phyloP scores from a whole-genome alignment of 2,329 filamentous ascomycete species.

The Zasmidium cellare region DNA sequence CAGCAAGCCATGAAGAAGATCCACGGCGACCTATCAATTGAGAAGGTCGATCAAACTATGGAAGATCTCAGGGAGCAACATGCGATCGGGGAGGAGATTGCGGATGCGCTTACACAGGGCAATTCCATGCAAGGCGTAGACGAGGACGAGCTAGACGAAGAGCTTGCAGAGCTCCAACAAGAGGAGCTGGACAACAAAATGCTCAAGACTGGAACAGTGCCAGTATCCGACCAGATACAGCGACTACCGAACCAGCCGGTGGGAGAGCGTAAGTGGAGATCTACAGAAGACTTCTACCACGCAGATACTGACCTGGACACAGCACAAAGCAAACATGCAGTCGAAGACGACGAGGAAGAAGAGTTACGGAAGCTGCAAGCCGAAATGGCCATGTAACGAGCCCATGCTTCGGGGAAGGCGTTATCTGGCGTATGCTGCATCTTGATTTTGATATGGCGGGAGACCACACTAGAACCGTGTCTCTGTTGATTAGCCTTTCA shows the following conservation, averaged over 20 bases:
- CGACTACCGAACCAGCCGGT: slow-evolving; percentile 73
- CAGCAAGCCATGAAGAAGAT: slow-evolving; percentile 90
- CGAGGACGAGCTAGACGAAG: slow-evolving; percentile 81
- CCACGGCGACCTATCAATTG: slow-evolving; percentile 83
- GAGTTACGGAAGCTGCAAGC: slow-evolving; percentile 91
- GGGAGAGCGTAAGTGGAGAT: slow-evolving; percentile 66
- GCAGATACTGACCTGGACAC: slow-evolving; percentile 32
- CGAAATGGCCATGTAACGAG: slow-evolving; percentile 86
- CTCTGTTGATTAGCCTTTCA: slow-evolving; percentile 12
- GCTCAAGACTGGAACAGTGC: slow-evolving; percentile 82
- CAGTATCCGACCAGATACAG: slow-evolving; percentile 75
- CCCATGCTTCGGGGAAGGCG: slow-evolving; percentile 2
- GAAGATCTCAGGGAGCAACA: slow-evolving; percentile 90
- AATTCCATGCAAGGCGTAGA: slow-evolving; percentile 70
- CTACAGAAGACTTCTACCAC: background rate
- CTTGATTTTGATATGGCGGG: slow-evolving; percentile 8
- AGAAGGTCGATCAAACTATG: slow-evolving; percentile 95
- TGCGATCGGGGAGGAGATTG: slow-evolving; percentile 89
- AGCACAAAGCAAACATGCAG: slow-evolving; percentile 49
- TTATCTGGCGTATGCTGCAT: slow-evolving; percentile 15
- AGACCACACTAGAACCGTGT: slow-evolving; percentile 5
- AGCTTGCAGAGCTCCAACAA: slow-evolving; percentile 85
- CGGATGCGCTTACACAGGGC: slow-evolving; percentile 74
- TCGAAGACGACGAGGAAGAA: slow-evolving; percentile 88
- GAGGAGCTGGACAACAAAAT: slow-evolving; percentile 92